Evolutionary conservation across 129 eudicot species (phyloP), one percentile per base, ranked within the genome.

Genomic region (Centella asiatica): DNA sequence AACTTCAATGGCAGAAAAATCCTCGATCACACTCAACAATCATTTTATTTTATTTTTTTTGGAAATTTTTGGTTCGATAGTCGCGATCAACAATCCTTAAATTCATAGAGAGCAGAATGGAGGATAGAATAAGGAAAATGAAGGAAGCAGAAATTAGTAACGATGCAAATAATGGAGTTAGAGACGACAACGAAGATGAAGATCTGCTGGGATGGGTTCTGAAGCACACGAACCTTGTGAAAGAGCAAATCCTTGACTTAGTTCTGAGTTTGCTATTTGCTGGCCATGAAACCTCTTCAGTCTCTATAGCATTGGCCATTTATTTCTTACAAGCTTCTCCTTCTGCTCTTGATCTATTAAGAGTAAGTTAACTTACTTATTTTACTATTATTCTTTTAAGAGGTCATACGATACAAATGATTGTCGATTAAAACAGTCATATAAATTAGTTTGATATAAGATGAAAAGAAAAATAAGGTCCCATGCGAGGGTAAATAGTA

Each of bases 221-320:
- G 44, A 87, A 84, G 77, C 80, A 87, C 55, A 84, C 98, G 0
- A 74, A 71, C 68, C 94, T 92, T 22, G 78, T 89, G 2, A 92
- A 88, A 33, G 98, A 92, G 69, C 98, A 92, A 80, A 87, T 92
- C 39, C 84, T 92, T n/a, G 98, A 92, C 71, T 78, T 92, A 55
- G 87, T 92, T 7, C 65, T 92, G 26, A 92, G 98, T 61, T 76
- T 92, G 73, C 83, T 92, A 42, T 92, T 92, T 62, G 98, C 98
- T 12, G 98, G 98, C 26, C 98, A 92, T 69, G 98, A 92, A 72
- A 92, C 98, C 55, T 87, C 98, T 44, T 92, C 98, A 23, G 94
- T 92, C n/a, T 69, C 98, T 29, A 92, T 92, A 64, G 77, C 95
- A 27, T 74, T 92, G 42, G 85, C 95, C 50, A 92, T 92, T 60